phyloP scores from a whole-genome alignment of 2,329 filamentous ascomycete species.

The Monosporascus ibericus region DNA sequence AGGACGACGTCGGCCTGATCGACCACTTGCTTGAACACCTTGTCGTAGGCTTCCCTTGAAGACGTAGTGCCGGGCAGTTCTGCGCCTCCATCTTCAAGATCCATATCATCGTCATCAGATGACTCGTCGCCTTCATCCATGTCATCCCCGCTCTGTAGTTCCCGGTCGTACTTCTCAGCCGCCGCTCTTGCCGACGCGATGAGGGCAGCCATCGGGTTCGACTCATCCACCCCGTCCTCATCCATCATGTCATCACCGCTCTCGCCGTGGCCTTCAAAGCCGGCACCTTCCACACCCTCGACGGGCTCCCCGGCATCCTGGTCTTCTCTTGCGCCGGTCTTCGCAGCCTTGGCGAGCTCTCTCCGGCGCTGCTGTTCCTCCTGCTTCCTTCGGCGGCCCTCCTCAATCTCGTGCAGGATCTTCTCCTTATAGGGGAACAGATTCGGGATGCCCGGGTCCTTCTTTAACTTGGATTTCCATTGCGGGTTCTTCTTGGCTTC shows the following conservation, averaged over 20 bases:
- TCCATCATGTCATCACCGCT: constrained; percentile 48
- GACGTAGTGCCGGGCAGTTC: constrained; percentile 48
- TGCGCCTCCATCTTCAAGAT: constrained; percentile 41
- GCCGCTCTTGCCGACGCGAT: constrained; percentile 76
- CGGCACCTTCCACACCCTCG: constrained; percentile 39
- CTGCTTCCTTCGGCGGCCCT: constrained; percentile 71
- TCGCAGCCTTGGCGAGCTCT: constrained; percentile 65
- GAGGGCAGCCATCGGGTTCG: constrained; percentile 89
- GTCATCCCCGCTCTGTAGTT: constrained; percentile 54
- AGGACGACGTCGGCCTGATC: constrained; percentile 85
- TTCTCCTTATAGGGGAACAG: constrained; percentile 97
- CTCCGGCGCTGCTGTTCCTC: constrained; percentile 68
- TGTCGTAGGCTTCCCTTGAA: constrained; percentile 86
- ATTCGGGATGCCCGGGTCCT: constrained; percentile 96
- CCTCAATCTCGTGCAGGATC: constrained; percentile 90
- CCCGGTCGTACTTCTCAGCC: constrained; percentile 67
- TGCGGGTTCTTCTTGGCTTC: constrained; percentile 91
- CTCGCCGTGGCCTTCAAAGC: constrained; percentile 44
- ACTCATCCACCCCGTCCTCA: constrained; percentile 55
- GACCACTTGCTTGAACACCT: constrained; percentile 90
- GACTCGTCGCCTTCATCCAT: constrained; percentile 49
- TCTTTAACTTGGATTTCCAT: constrained; percentile 94
- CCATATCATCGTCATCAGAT: constrained; percentile 11
- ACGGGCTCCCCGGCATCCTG: constrained; percentile 40
- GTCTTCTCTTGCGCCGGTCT: constrained; percentile 43